phyloP scores from a whole-genome alignment of 2,329 filamentous ascomycete genomes.

The Apiospora koreana region DNA sequence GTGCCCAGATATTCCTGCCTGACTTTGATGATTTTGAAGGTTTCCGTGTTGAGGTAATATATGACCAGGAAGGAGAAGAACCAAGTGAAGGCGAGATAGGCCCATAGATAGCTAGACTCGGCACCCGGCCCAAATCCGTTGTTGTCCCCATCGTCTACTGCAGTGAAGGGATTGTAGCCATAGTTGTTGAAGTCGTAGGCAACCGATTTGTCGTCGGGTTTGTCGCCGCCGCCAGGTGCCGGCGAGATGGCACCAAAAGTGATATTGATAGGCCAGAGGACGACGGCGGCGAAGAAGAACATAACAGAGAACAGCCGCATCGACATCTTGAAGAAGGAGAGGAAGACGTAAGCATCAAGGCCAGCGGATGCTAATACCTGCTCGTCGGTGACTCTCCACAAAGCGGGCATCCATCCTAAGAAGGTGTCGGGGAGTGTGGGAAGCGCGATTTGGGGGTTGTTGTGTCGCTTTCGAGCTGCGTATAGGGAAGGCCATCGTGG shows the following conservation, averaged over 20 bases:
- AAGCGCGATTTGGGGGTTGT: slow-evolving; percentile 58
- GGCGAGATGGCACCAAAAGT: not conserved
- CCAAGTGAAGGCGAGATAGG: slow-evolving; percentile 93
- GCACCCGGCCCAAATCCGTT: not conserved
- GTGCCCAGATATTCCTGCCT: slow-evolving; percentile 90
- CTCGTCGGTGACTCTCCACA: slow-evolving; percentile 84
- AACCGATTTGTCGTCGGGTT: slow-evolving; percentile 24
- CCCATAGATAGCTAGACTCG: slow-evolving; percentile 69
- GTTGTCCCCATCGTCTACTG: not conserved
- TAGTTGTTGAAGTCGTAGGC: not conserved
- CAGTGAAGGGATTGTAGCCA: not conserved
- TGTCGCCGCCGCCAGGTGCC: slow-evolving; percentile 20
- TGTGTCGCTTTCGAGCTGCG: slow-evolving; percentile 80
- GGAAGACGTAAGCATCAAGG: slow-evolving; percentile 92
- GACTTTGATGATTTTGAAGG: slow-evolving; percentile 79
- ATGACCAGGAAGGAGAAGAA: slow-evolving; percentile 82
- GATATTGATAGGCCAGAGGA: slow-evolving; percentile 82
- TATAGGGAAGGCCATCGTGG: slow-evolving; percentile 92
- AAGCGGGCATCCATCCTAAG: slow-evolving; percentile 88
- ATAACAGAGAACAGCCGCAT: slow-evolving; percentile 79
- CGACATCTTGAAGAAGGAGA: slow-evolving; percentile 95
- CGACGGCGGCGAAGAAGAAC: slow-evolving; percentile 75
- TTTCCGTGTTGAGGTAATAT: slow-evolving; percentile 82
- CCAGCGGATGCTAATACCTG: slow-evolving; percentile 89
- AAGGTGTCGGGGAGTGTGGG: slow-evolving; percentile 81